These are phyloP conservation scores for Talaromyces piceae DNA, from an alignment of 2,329 filamentous ascomycete genomes.

Conservation along the genomic window DNA sequence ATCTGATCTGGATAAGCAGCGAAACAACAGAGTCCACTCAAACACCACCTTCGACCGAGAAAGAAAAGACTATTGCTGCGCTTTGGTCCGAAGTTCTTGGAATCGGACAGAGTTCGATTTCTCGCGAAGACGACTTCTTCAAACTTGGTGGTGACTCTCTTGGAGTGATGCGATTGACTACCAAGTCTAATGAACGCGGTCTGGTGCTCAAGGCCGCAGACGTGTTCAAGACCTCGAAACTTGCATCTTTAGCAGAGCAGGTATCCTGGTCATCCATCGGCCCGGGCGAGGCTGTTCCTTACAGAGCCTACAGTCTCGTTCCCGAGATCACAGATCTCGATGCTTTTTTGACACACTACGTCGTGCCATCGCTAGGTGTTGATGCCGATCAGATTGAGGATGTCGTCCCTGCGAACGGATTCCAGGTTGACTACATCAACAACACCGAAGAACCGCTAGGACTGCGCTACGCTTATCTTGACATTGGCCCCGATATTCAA, in stretches of 20 bases:
- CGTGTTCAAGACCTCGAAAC: background rate
- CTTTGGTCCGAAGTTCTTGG: constrained; percentile 17
- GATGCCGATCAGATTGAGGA: background rate
- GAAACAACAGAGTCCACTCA: background rate
- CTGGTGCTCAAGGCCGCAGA: background rate
- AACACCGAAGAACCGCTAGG: constrained; percentile 4
- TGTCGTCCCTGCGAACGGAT: constrained; percentile 2
- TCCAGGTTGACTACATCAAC: constrained; percentile 3
- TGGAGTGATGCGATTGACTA: constrained; percentile 16
- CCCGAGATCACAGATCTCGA: background rate
- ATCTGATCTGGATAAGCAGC: background rate
- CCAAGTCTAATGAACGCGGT: constrained; percentile 4
- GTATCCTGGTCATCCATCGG: background rate
- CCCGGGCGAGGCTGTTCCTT: background rate
- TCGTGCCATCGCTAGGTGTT: background rate
- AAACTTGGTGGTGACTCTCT: constrained; percentile 18
- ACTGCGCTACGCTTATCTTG: constrained; percentile 3
- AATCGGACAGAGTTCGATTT: constrained; percentile 13
- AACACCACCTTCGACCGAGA: background rate
- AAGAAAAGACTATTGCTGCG: constrained; percentile 10
- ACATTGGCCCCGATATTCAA: background rate
- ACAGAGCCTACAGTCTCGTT: background rate
- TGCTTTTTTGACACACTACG: background rate
- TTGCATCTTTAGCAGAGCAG: background rate
- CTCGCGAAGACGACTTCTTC: constrained; percentile 20